phyloP scores from a whole-genome alignment of 441 rosid genomes.

The Gossypium aridum region DNA sequence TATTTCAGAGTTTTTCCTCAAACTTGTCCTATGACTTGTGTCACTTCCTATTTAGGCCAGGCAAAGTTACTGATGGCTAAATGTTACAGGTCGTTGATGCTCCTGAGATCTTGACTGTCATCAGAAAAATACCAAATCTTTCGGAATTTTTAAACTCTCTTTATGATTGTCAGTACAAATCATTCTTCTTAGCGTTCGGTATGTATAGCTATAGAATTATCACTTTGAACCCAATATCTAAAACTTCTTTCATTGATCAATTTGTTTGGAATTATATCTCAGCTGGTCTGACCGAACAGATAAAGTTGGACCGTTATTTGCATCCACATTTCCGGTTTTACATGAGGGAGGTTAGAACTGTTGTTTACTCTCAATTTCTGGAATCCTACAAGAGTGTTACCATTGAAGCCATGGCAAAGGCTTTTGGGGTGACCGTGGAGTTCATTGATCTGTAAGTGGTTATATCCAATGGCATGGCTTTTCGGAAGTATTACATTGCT shows the following conservation, averaged over 20 bases:
- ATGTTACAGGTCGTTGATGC: constrained; percentile 90
- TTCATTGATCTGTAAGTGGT: constrained; percentile 87
- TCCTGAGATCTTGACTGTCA: constrained; percentile 97
- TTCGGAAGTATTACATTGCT: background rate
- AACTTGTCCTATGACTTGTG: constrained; percentile 6
- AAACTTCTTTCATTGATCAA: background rate
- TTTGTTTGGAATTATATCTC: constrained; percentile 17
- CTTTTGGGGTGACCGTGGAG: constrained; percentile 88
- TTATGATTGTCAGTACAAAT: constrained; percentile 89
- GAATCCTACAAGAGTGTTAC: constrained; percentile 98
- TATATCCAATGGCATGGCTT: background rate
- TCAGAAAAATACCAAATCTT: constrained; percentile 81
- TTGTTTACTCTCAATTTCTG: constrained; percentile 88
- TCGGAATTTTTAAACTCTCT: constrained; percentile 88
- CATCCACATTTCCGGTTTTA: constrained; percentile 94
- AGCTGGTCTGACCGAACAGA: constrained; percentile 91
- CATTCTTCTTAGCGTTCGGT: constrained; percentile 93
- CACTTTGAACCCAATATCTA: background rate
- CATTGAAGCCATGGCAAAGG: constrained; percentile 96
- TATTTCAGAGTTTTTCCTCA: constrained; percentile 17
- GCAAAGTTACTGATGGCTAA: background rate
- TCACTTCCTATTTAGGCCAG: background rate
- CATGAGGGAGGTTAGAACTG: constrained; percentile 97
- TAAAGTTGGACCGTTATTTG: constrained; percentile 85
- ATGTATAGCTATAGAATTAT: background rate